Conservation (phyloP, 768 basidiomycete genomes). For the Tulasnella sp. region DNA sequence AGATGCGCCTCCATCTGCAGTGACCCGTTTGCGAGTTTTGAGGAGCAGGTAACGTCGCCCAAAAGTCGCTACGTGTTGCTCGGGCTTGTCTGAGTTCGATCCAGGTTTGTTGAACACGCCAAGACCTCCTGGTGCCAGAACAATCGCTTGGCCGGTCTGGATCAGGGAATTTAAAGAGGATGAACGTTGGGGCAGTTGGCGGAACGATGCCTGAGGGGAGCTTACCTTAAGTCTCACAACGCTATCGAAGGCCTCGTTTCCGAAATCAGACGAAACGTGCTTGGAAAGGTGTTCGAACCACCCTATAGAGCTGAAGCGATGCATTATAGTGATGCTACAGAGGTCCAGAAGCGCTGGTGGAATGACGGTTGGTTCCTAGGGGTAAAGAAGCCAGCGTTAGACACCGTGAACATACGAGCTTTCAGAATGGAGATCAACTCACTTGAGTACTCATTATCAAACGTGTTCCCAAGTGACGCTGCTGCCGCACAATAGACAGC, state of each 20-base stretch:
- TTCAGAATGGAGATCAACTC: background rate
- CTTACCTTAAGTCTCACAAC: slow-evolving; percentile 53
- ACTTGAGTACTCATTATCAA: slow-evolving; percentile 13
- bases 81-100: slow-evolving; percentile 8
- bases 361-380: slow-evolving; percentile 12
- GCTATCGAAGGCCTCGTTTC: slow-evolving; percentile 49
- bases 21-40: slow-evolving; percentile 51
- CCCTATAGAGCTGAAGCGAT: background rate
- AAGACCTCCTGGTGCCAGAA: slow-evolving; percentile 55
- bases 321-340: slow-evolving; percentile 2
- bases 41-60: slow-evolving; percentile 49
- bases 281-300: slow-evolving; percentile 29
- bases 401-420: background rate
- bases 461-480: slow-evolving; percentile 9
- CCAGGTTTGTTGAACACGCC: slow-evolving; percentile 27
- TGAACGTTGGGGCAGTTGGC: background rate
- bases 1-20: slow-evolving; percentile 54
- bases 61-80: slow-evolving; percentile 28
- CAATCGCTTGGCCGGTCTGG: slow-evolving; percentile 61
- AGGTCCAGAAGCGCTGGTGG: slow-evolving; percentile 2
- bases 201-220: background rate
- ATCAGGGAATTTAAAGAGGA: background rate
- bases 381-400: background rate
- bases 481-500: slow-evolving; percentile 9
- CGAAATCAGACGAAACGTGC: slow-evolving; percentile 37